A percentile compares a stretch with the other conserved stretches of the same genome.
Evolutionary conservation across 495 filamentous ascomycete species (phyloP).

Genomic region (Xylaria bambusicola): DNA sequence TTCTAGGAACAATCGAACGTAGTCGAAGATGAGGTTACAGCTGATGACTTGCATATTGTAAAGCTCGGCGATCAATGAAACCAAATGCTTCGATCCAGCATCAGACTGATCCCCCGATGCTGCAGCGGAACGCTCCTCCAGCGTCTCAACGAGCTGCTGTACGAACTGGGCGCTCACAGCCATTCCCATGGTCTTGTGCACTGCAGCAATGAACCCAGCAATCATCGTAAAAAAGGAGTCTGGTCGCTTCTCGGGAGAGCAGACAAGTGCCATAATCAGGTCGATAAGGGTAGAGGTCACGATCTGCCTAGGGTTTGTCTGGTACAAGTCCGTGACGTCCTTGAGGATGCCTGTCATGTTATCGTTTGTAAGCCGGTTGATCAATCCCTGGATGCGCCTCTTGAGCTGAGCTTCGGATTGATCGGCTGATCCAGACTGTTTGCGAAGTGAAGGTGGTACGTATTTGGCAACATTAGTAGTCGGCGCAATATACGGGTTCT

Average conservation of each 20-base stretch:
- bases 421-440: conserved; percentile 58
- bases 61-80: conserved; percentile 80
- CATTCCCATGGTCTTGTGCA: conserved; percentile 82
- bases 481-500: conserved; percentile 57
- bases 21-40: conserved; percentile 83
- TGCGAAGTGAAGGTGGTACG: conserved; percentile 82
- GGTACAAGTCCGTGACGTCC: conserved; percentile 82
- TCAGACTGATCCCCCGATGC: conserved; percentile 49
- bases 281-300: conserved; percentile 78
- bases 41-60: conserved; percentile 91
- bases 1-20: conserved; percentile 73
- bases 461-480: conserved; percentile 61
- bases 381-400: conserved; percentile 79
- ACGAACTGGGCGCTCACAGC: conserved; percentile 86
- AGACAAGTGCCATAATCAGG: conserved; percentile 71
- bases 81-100: conserved; percentile 54
- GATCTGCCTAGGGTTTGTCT: conserved; percentile 74
- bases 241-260: conserved; percentile 71
- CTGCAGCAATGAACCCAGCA: conserved; percentile 83
- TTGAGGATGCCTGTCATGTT: conserved; percentile 78
- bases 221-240: conserved; percentile 91
- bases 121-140: conserved; percentile 55
- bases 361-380: conserved; percentile 91
- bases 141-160: conserved; percentile 71
- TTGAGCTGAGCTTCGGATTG: conserved; percentile 71